Conservation (phyloP, 352 stramenopile species). For the Phytopythium kandeliae region DNA sequence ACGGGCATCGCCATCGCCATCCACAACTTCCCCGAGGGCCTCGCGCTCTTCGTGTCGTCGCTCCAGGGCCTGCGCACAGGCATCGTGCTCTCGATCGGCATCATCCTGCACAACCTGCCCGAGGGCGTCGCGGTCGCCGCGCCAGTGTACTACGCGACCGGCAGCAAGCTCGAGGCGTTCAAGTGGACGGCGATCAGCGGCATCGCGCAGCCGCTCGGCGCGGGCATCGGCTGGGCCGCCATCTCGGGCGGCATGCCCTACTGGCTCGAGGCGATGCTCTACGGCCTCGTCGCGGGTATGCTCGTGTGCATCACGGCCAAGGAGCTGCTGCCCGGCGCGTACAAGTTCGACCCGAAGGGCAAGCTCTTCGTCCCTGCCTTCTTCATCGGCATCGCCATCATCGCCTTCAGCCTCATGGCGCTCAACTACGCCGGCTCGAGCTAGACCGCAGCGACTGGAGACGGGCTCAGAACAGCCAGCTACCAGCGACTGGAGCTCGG, state of each 20-base stretch:
- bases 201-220: slow-evolving; percentile 87
- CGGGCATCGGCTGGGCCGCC: slow-evolving; percentile 82
- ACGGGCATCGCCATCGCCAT: slow-evolving; percentile 85
- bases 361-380: slow-evolving; percentile 71
- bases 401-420: slow-evolving; percentile 77
- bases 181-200: slow-evolving; percentile 89
- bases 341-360: slow-evolving; percentile 64
- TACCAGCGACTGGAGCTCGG: no score
- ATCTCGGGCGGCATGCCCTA: slow-evolving; percentile 67
- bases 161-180: slow-evolving; percentile 89
- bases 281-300: slow-evolving; percentile 91
- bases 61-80: slow-evolving; percentile 86
- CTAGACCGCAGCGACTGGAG: no score
- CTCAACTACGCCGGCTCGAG: slow-evolving; percentile 13
- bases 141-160: slow-evolving; percentile 96
- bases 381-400: slow-evolving; percentile 81
- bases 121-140: slow-evolving; percentile 94
- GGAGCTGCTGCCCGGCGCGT: slow-evolving; percentile 88
- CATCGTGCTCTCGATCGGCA: slow-evolving; percentile 87
- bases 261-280: slow-evolving; percentile 80
- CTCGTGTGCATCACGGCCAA: slow-evolving; percentile 91
- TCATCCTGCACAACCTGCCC: slow-evolving; percentile 96
- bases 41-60: slow-evolving; percentile 91
- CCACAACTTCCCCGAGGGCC: slow-evolving; percentile 96
- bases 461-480: no score